Conservation (phyloP, 2,329 filamentous ascomycete species). For the Penicillium freii region DNA sequence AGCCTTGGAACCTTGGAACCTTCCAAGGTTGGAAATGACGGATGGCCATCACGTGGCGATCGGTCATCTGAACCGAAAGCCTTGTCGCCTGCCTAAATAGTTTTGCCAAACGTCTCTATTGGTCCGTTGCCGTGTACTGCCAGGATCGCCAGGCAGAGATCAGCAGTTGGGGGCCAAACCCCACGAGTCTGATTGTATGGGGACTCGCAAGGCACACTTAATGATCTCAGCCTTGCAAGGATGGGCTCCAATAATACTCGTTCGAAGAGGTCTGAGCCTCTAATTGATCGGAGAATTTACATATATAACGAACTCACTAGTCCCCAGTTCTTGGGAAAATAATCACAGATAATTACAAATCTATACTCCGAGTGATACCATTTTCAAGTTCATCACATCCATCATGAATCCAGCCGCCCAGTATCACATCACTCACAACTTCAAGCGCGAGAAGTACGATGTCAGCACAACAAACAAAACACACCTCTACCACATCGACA, state of each 20-base stretch:
- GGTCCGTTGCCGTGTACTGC: background rate
- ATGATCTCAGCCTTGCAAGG: background rate
- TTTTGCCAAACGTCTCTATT: background rate
- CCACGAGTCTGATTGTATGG: background rate
- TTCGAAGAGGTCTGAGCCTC: background rate
- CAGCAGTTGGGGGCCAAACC: background rate
- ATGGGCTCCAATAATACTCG: background rate
- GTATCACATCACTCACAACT: slow-evolving; percentile 27
- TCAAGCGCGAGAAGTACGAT: slow-evolving; percentile 25
- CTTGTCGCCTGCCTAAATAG: too few species aligned
- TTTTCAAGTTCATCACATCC: background rate
- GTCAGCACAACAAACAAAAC: slow-evolving; percentile 20
- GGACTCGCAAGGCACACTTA: background rate
- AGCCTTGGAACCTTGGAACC: too few species aligned
- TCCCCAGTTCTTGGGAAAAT: background rate
- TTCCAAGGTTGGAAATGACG: background rate
- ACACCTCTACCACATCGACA: slow-evolving; percentile 28
- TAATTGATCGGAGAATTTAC: background rate
- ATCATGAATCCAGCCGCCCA: slow-evolving; percentile 6
- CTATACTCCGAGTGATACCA: background rate
- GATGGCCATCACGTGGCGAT: background rate
- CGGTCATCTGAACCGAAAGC: background rate
- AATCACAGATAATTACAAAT: background rate
- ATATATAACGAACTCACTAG: background rate
- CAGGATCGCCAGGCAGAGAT: background rate